Evolutionary conservation across 805 yeast species (phyloP).

Genomic region (Wickerhamiella slavikovae): DNA sequence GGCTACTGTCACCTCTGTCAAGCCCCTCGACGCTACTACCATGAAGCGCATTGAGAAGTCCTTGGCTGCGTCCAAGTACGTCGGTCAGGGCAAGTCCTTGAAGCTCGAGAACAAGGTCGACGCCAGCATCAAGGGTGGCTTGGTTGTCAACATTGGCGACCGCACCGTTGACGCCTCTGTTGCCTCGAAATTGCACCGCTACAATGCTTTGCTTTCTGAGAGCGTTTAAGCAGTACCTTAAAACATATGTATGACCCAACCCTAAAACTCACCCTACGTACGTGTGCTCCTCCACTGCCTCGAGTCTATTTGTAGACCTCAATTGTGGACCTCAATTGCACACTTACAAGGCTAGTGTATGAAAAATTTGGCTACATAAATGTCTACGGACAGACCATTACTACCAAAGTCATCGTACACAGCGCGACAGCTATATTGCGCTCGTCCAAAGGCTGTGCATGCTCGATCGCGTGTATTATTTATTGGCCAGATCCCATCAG

Average conservation of each 20-base stretch:
- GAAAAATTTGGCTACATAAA: too few species aligned
- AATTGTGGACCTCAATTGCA: too few species aligned
- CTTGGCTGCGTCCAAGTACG: constrained; percentile 55
- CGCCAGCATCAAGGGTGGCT: constrained; percentile 88
- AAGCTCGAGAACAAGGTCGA: constrained; percentile 65
- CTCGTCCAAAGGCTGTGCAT: constrained; percentile 14
- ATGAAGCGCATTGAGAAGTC: constrained; percentile 63
- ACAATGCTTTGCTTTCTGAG: constrained; percentile 76
- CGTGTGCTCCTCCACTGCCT: too few species aligned
- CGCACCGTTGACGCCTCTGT: constrained; percentile 88
- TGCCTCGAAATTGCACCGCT: constrained; percentile 62
- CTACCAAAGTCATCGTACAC: constrained; percentile 14
- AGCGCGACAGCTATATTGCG: constrained; percentile 14
- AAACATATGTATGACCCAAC: too few species aligned
- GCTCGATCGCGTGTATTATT: constrained; percentile 14
- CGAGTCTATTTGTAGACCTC: too few species aligned
- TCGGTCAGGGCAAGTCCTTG: constrained; percentile 72
- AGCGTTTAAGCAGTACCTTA: constrained; percentile 64
- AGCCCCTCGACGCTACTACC: constrained; percentile 59
- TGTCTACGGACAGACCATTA: not conserved
- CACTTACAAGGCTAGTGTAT: too few species aligned
- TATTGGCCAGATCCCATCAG: constrained; percentile 17
- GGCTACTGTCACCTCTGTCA: constrained; percentile 79
- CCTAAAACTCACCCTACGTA: too few species aligned
- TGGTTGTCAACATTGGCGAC: constrained; percentile 90